Evolutionary conservation across 805 yeast genomes (phyloP), one percentile per base, ranked within the genome.

Genomic region (Metschnikowia chrysomelidarum): DNA sequence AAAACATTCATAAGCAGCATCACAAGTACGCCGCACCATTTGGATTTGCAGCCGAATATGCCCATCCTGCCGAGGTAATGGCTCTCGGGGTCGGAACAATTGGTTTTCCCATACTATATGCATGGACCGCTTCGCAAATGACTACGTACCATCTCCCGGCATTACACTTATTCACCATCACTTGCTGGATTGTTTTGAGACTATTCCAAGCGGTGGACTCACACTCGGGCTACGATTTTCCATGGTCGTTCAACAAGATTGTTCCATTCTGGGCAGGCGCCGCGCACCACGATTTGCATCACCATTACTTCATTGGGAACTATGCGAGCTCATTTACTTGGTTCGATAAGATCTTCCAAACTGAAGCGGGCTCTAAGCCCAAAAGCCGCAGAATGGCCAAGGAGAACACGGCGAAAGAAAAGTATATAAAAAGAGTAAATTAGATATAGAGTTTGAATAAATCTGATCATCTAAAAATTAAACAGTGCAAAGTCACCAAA

Each of bases 221-320:
- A 10, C 82, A 76, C 47, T 73, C 79, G 2, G 82, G 82, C 24
- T 76, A 76, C 50, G 80, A 76, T 40, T 76, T 76, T 57, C 82
- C 82, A 4, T 74, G 76, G 77, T 75, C 80, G 1, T 63, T 76
- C 50, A 73, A 75, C 53, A 55, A 73, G 38, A 62, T 74, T 51
- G 33, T 76, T n/a, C 82, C 82, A 27, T 67, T 76, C 56, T 76
- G 82, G 82, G 80, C 82, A 7, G 82, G 81, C 20, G 80, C 80
- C 24, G 79, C 72, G 38, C 82, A 76, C 49, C 82, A 76, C 49
- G 82, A 76, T 49, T 67, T 69, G 40, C 82, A 76, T 46, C 82
- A 76, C 45, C 82, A 75, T 47, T 72, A 69, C 53, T 76, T 76
- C 45, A 74, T 76, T 41, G 82, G 82, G 13, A 71, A 71, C 49